Evolutionary conservation across 1,284 basidiomycete genomes (phyloP), one percentile per base, ranked within the genome.

Genomic region (Leccinum glutinopallens): DNA sequence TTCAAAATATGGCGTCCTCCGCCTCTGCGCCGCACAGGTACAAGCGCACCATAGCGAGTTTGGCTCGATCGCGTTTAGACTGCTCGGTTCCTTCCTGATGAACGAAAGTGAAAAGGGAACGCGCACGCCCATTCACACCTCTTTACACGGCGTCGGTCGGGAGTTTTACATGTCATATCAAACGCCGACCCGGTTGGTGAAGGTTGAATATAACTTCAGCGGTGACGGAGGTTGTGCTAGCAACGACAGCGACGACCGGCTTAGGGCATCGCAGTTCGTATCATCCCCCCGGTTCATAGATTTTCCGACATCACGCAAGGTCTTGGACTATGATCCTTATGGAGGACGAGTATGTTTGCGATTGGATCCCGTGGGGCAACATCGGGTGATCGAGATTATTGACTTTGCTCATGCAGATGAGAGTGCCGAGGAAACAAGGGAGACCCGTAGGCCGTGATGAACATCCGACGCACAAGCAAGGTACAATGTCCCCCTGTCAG

Each of bases 291-390:
- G 10, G 19, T 19, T 46, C n/a, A 46, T 39, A 39, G 37, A 39
- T 15, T 39, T 49, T 10, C 46, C 5, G 19, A 13, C 46, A 49
- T 22, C 46, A 39, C 37, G 37, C 37, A 39, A 39, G 37, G 51
- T 72, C 15, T 35, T 54, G 59, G 70, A 73, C 46, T 72, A 72
- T 49, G 72, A 71, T 54, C 70, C 69, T 4, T 73, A 71, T 59
- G 58, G 60, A 0, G 70, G 72, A 2, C 64, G 68, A 58, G 49
- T 73, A 22, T 73, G 64, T 32, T 22, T 72, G 6, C 54, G 33
- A 49, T 55, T 10, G 43, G 0, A 4, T 17, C 25, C 15, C 37
- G 37, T 39, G 15, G 37, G 5, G n/a, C 8, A 62, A 46, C 56
- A 58, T 41, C 57, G 19, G 4, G 37, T 58, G 13, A 62, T 71